A percentile compares a stretch with the other conserved stretches of the same genome.
phyloP scores from a whole-genome alignment of 2,329 filamentous ascomycete genomes.

The Fusarium subtropicale region DNA sequence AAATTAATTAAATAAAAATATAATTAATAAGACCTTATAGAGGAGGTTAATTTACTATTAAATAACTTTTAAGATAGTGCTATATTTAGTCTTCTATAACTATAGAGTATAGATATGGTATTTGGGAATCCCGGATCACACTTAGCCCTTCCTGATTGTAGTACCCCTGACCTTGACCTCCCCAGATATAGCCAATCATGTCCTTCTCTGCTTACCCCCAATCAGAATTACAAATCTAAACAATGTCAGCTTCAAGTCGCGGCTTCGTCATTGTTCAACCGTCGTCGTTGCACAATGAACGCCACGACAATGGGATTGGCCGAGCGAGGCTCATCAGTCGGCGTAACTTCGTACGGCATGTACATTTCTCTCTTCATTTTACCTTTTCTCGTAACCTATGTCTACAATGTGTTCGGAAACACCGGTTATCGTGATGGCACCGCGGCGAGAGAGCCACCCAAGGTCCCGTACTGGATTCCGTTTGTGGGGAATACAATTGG shows the following conservation, averaged over 20 bases:
- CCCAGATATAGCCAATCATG: not conserved
- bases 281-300: slow-evolving; percentile 13
- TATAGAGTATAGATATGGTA: no score
- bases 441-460: slow-evolving; percentile 15
- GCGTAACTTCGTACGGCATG: not conserved
- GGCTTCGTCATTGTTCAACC: not conserved
- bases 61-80: no score
- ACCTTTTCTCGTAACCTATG: slow-evolving; percentile 21
- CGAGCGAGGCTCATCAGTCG: not conserved
- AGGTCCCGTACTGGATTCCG: slow-evolving; percentile 35
- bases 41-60: no score
- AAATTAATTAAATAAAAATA: no score
- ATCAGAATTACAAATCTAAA: not conserved
- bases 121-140: not conserved
- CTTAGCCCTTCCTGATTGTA: not conserved
- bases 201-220: not conserved
- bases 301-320: not conserved
- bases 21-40: no score
- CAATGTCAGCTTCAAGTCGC: not conserved
- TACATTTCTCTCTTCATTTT: not conserved
- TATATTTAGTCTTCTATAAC: no score
- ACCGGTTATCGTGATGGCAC: slow-evolving; percentile 2
- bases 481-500: slow-evolving; percentile 29
- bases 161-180: no score
- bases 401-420: slow-evolving; percentile 16